Evolutionary conservation across 2,329 filamentous ascomycete species (phyloP).

Genomic region (Cephalotrichum gorgonifer): DNA sequence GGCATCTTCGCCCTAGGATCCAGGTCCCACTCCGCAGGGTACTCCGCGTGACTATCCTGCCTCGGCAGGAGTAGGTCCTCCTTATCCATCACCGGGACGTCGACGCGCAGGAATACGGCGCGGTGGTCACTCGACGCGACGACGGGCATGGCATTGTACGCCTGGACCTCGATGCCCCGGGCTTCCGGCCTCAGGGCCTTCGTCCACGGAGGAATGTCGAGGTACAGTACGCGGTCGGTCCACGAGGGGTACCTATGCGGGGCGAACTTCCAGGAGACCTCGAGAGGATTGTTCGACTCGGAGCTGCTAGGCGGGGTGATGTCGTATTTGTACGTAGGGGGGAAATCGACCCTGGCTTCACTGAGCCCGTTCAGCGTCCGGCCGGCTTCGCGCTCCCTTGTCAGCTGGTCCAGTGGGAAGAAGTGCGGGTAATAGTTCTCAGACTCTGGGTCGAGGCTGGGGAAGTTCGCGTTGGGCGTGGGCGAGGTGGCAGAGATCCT

Average conservation of each 20-base stretch:
- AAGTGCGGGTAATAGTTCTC: constrained; percentile 55
- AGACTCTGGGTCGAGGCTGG: constrained; percentile 42
- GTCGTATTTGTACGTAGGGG: constrained; percentile 89
- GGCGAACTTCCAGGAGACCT: constrained; percentile 61
- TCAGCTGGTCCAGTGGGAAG: constrained; percentile 69
- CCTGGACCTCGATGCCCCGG: constrained; percentile 36
- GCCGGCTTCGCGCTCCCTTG: constrained; percentile 55
- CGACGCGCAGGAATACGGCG: constrained; percentile 63
- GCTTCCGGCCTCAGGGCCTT: constrained; percentile 14
- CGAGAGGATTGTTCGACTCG: constrained; percentile 4
- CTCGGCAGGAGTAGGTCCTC: constrained; percentile 25
- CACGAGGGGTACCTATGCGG: constrained; percentile 79
- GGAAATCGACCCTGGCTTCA: constrained; percentile 68
- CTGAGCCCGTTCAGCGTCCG: constrained; percentile 67
- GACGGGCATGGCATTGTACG: constrained; percentile 69
- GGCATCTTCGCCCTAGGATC: constrained; percentile 37
- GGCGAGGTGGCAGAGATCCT: constrained; percentile 65
- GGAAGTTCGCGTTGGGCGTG: constrained; percentile 51
- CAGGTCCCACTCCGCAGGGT: constrained; percentile 13
- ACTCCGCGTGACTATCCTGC: constrained; percentile 11
- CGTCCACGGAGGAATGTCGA: constrained; percentile 49
- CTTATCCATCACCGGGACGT: constrained; percentile 48
- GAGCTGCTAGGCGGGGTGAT: constrained; percentile 25
- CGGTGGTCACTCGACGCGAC: constrained; percentile 82
- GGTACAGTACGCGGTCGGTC: constrained; percentile 84